Evolutionary conservation across 495 filamentous ascomycete genomes (phyloP), one percentile per base, ranked within the genome.

Genomic region (Xylaria nigripes): DNA sequence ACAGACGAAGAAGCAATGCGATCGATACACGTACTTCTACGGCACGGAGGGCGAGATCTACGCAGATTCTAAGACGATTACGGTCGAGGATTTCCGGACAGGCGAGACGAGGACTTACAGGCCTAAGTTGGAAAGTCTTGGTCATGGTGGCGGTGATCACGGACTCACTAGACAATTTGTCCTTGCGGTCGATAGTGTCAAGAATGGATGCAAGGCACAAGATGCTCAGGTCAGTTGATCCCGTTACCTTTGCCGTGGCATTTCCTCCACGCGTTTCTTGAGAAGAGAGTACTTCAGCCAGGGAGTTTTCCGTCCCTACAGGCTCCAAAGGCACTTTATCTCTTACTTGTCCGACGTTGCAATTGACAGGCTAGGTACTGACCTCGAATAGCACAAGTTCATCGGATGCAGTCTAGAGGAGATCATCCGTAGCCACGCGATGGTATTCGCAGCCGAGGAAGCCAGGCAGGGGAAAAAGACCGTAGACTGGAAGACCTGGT

Each of bases 391-490:
- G 78, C 75, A 67, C 46, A 71, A 78, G 58, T 79, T 85, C 62
- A 73, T 97, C 6, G 89, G 89, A 1, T 93, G 89, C 69, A 86
- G 81, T 0, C 65, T 93, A 2, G 89, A 94, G 51, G 94, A 97
- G 61, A 80, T 82, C 6, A 79, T 98, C 15, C 77, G 86, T 30
- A 95, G 89, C 59, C 94, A 97, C 73, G 92, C 87, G 0, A 82
- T 93, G 70, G 93, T 96, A 1, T 97, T 95, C 73, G 90, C 89
- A 34, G 92, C 92, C 0, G 94, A 97, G 70, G 86, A 95, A 61
- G 89, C 92, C 15, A 76, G 94, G 51, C 70, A 67, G 27, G 75
- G 78, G 44, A 79, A 79, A 61, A 83, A 76, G 62, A 83, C 92
- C 25, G 70, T 97, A 0, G 77, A 81, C 54, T 96, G 90, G 87